Percentiles rank a stretch among this genome's conserved stretches.
Evolutionary conservation across 306 rosid genomes (phyloP).

Genomic region (Coriaria nepalensis): DNA sequence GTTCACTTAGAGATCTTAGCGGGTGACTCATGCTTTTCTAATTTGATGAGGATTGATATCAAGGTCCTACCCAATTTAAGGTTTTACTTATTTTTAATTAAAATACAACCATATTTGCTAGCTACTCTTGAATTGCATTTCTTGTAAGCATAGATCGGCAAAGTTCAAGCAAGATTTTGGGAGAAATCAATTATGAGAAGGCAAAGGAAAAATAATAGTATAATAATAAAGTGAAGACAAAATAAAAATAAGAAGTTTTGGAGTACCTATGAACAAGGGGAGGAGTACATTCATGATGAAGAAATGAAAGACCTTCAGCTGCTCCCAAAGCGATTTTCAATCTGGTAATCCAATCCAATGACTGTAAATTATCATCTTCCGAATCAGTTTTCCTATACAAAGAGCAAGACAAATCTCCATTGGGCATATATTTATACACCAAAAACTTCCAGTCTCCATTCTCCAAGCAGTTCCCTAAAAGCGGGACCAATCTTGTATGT

Average conservation of each 20-base stretch:
- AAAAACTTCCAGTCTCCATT: conserved; percentile 72
- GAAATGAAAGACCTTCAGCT: conserved; percentile 73
- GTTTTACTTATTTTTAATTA: too few relatives aligned
- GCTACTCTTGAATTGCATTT: too few relatives aligned
- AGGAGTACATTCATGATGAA: conserved; percentile 81
- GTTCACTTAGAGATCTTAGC: too few relatives aligned
- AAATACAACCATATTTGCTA: too few relatives aligned
- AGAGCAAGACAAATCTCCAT: conserved; percentile 72
- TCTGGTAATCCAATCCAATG: conserved; percentile 97
- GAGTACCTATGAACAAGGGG: conserved; percentile 84
- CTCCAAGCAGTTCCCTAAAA: conserved; percentile 77
- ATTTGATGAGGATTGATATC: too few relatives aligned
- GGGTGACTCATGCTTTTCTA: too few relatives aligned
- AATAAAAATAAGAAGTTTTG: not conserved
- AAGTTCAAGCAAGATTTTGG: not conserved
- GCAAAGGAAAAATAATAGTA: conserved; percentile 5
- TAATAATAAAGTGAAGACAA: conserved; percentile 4
- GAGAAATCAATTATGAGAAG: not conserved
- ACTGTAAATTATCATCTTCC: conserved; percentile 54
- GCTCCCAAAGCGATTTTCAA: conserved; percentile 85
- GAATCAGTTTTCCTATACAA: conserved; percentile 39
- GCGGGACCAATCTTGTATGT: conserved; percentile 65
- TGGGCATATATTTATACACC: conserved; percentile 68
- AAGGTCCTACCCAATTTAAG: too few relatives aligned
- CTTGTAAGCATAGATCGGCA: too few relatives aligned